These are phyloP conservation scores for Aspergillus sojae DNA, from an alignment of 2,329 filamentous ascomycete species.

Conservation along the genomic window DNA sequence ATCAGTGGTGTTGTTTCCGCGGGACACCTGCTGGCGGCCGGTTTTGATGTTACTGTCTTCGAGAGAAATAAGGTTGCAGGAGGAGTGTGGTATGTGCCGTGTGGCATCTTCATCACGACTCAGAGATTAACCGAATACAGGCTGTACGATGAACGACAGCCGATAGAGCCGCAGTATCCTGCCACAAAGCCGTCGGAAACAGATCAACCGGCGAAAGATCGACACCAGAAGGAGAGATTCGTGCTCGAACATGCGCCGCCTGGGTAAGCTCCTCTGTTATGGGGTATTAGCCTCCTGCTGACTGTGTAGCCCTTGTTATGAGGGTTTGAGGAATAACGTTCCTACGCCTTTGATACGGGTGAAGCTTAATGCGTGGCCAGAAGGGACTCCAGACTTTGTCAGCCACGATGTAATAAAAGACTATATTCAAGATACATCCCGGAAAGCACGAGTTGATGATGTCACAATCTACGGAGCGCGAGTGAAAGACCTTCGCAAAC, in stretches of 20 bases:
- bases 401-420: slow-evolving; percentile 58
- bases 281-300: not conserved
- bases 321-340: slow-evolving; percentile 58
- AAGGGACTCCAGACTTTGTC: slow-evolving; percentile 62
- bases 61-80: slow-evolving; percentile 57
- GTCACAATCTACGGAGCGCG: slow-evolving; percentile 60
- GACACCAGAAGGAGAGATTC: slow-evolving; percentile 8
- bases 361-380: slow-evolving; percentile 58
- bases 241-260: slow-evolving; percentile 50
- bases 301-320: slow-evolving; percentile 52
- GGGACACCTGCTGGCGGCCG: slow-evolving; percentile 49
- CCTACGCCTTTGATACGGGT: slow-evolving; percentile 54
- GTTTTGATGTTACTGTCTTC: slow-evolving; percentile 56
- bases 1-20: slow-evolving; percentile 54
- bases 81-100: slow-evolving; percentile 56
- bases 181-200: slow-evolving; percentile 20
- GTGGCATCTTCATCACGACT: not conserved
- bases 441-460: slow-evolving; percentile 52
- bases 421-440: slow-evolving; percentile 65
- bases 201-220: slow-evolving; percentile 5
- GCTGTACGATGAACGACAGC: slow-evolving; percentile 54
- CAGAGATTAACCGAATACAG: slow-evolving; percentile 28
- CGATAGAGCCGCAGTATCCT: slow-evolving; percentile 51
- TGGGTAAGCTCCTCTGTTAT: slow-evolving; percentile 38
- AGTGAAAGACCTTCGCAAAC: slow-evolving; percentile 58